Base-by-base conservation (phyloP, 2,329 filamentous ascomycete genomes). In the Aspergillus intermedius region DNA sequence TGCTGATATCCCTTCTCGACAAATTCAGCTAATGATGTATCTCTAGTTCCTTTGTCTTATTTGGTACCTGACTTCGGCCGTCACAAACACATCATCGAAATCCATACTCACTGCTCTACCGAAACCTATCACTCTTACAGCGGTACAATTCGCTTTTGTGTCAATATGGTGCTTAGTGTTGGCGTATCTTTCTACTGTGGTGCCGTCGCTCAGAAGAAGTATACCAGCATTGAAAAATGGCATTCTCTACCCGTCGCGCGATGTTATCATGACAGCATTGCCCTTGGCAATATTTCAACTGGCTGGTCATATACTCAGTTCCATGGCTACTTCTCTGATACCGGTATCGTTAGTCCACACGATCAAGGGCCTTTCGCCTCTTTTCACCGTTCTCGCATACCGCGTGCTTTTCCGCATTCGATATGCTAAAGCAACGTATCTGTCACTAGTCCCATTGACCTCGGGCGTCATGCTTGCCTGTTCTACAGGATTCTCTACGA, bases 1-100 rank as follows among this genome's bases (percentile, higher is more conserved):
- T 51, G 44, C 48, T 49, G 25, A 21, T 32, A 34, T 22, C n/a
- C 6, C 42, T 12, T 37, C 3, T 44, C 17, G 23, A 21, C 39
- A 39, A 19, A 44, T 41, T 13, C 49, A 48, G 56, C 56, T 56
- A 44, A 51, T 58, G 57, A 62, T 46, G n/a, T 48, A 34, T 69
- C 96, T 91, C 71, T 69, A 96, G 91, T 71, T 80, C 45, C 83
- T 96, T 44, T 97, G 91, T 71, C 74, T 91, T 49, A 73, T 91
- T 63, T 97, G 93, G 93, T 98, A 97, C 75, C 80, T 87, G 67
- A 95, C 91, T 21, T 97, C 91, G 40, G 93, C 94, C 54, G 76
- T 97, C 59, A 96, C 93, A 53, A 98, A 97, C 67, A 96, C 93
- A 2, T 97, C 93, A 21, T 96, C 93, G 46, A 98, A 98, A 73